phyloP scores from a whole-genome alignment of 306 rosid species.

The Dicorynia guianensis region DNA sequence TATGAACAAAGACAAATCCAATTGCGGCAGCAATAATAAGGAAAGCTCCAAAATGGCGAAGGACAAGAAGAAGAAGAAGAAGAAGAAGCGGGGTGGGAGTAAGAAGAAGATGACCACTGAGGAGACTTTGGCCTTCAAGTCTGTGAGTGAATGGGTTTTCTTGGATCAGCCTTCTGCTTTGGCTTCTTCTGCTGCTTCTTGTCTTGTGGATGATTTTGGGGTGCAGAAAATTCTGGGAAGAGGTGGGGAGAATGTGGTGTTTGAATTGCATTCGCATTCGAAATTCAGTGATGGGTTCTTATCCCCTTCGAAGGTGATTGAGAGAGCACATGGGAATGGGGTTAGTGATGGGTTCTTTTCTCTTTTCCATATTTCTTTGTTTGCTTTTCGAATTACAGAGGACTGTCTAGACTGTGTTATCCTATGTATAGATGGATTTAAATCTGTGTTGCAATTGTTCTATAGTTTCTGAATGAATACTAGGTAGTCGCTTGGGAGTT shows the following conservation, averaged over 20 bases:
- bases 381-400: slow-evolving; percentile 8
- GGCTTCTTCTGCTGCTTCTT: slow-evolving; percentile 55
- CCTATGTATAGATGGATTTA: not conserved
- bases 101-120: slow-evolving; percentile 92
- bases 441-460: not conserved
- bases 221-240: slow-evolving; percentile 70
- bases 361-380: not conserved
- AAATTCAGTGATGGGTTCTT: slow-evolving; percentile 96
- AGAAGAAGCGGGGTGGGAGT: slow-evolving; percentile 76
- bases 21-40: slow-evolving; percentile 16
- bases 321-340: slow-evolving; percentile 85
- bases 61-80: slow-evolving; percentile 63
- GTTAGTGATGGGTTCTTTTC: slow-evolving; percentile 54
- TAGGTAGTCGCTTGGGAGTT: too few species aligned
- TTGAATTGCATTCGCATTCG: slow-evolving; percentile 92
- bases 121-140: slow-evolving; percentile 74
- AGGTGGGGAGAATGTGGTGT: slow-evolving; percentile 70
- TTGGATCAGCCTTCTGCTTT: slow-evolving; percentile 56
- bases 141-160: slow-evolving; percentile 82
- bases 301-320: slow-evolving; percentile 86
- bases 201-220: slow-evolving; percentile 85
- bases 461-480: not conserved
- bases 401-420: slow-evolving; percentile 8
- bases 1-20: slow-evolving; percentile 47
- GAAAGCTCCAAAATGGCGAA: slow-evolving; percentile 44